Conservation (phyloP, 2,329 filamentous ascomycete species). For the Xylaria hypoxylon region DNA sequence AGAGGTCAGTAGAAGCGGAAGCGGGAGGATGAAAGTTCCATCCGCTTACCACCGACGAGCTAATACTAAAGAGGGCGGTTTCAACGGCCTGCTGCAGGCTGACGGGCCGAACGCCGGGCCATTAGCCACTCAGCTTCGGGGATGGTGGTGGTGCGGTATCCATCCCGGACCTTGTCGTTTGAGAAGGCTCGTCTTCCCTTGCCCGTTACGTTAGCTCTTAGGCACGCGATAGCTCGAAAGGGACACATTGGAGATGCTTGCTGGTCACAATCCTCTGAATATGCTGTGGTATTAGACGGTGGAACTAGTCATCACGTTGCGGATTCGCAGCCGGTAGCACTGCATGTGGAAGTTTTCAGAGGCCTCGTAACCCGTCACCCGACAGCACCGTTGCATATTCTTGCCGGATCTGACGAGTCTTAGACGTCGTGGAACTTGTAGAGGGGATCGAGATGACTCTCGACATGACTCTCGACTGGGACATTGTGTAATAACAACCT, state of each 20-base stretch:
- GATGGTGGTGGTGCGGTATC: slow-evolving; percentile 18
- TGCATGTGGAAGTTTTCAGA: slow-evolving; percentile 18
- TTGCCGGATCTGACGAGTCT: slow-evolving; percentile 34
- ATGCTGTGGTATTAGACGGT: slow-evolving; percentile 16
- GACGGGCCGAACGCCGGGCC: slow-evolving; percentile 32
- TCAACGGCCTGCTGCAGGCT: slow-evolving; percentile 34
- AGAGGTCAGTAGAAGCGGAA: slow-evolving; percentile 25
- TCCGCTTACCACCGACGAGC: slow-evolving; percentile 11
- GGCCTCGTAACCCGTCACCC: slow-evolving; percentile 36
- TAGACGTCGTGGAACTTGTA: slow-evolving; percentile 21
- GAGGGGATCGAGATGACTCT: slow-evolving; percentile 11
- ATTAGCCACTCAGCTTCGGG: slow-evolving; percentile 13
- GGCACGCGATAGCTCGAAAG: slow-evolving; percentile 14
- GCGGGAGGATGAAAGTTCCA: slow-evolving; percentile 16
- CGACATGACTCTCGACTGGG: not conserved
- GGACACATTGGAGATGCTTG: slow-evolving; percentile 10
- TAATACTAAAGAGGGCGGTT: slow-evolving; percentile 14
- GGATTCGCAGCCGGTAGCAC: slow-evolving; percentile 27
- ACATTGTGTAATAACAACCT: slow-evolving; percentile 9
- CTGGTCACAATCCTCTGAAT: slow-evolving; percentile 17
- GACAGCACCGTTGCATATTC: slow-evolving; percentile 30
- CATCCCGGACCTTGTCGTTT: slow-evolving; percentile 3
- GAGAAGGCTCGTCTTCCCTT: slow-evolving; percentile 20
- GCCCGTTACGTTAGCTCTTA: slow-evolving; percentile 9
- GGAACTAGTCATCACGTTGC: slow-evolving; percentile 5